These are phyloP conservation scores for Blastocystis sp. DNA, from an alignment of 352 stramenopile genomes.

Conservation along the genomic window DNA sequence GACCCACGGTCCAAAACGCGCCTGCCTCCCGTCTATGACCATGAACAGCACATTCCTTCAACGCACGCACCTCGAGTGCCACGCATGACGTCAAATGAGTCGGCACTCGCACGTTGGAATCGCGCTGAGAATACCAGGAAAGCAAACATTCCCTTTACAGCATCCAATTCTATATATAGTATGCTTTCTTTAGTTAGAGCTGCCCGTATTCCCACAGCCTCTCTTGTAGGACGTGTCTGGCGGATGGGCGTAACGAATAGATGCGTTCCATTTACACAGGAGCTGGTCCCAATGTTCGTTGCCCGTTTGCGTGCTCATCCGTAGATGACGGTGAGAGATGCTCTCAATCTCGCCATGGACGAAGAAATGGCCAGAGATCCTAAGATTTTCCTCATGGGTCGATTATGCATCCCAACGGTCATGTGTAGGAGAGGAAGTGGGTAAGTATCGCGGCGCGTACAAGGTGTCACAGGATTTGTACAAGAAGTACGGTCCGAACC, in stretches of 20 bases:
- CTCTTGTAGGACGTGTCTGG: neutral
- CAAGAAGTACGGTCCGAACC: slow-evolving; percentile 90
- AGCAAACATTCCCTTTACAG: neutral
- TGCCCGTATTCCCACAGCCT: slow-evolving; percentile 12
- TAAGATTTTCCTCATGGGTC: slow-evolving; percentile 88
- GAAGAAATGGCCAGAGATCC: slow-evolving; percentile 97
- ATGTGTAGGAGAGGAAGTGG: slow-evolving; percentile 93
- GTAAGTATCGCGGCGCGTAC: slow-evolving; percentile 99
- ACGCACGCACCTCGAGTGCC: too few species aligned
- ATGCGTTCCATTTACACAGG: slow-evolving; percentile 30
- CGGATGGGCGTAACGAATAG: slow-evolving; percentile 7
- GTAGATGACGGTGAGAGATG: slow-evolving; percentile 94
- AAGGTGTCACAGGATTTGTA: slow-evolving; percentile 86
- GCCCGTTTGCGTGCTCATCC: too few species aligned
- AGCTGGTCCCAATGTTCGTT: neutral
- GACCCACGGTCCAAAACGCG: too few species aligned
- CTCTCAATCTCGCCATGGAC: slow-evolving; percentile 96
- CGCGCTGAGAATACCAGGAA: neutral
- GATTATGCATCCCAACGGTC: slow-evolving; percentile 75
- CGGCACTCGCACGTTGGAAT: neutral
- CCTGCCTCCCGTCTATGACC: too few species aligned
- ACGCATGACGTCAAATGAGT: neutral
- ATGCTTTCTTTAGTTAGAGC: slow-evolving; percentile 18
- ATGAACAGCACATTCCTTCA: too few species aligned
- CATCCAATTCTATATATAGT: neutral